Evolutionary conservation across 305 asterid genomes (phyloP).

Genomic region (Rubia balearica): DNA sequence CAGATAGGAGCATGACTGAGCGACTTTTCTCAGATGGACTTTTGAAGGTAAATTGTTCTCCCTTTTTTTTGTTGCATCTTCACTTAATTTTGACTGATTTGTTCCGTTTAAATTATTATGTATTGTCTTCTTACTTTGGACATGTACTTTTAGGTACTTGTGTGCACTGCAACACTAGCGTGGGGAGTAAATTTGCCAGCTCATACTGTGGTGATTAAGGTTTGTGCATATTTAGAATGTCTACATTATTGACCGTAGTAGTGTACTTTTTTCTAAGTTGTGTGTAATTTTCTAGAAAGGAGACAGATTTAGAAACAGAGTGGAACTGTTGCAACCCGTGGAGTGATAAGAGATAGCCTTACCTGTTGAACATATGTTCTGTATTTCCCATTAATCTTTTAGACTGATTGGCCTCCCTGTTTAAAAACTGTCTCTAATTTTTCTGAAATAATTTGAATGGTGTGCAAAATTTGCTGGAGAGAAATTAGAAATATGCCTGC

Average conservation of each 20-base stretch:
- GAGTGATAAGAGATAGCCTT: not conserved
- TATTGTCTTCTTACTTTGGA: constrained; percentile 1
- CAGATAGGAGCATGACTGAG: constrained; percentile 92
- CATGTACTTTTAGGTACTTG: constrained; percentile 61
- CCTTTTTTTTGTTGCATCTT: constrained; percentile 9
- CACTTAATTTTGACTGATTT: not conserved
- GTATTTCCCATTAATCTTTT: not conserved
- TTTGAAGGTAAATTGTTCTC: constrained; percentile 41
- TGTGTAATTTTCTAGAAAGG: not conserved
- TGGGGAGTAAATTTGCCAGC: constrained; percentile 99
- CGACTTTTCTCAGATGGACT: constrained; percentile 95
- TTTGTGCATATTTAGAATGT: constrained; percentile 28
- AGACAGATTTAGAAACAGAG: not conserved
- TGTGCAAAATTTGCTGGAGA: not conserved
- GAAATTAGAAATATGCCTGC: no score
- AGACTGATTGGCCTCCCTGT: not conserved
- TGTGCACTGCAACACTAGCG: constrained; percentile 97
- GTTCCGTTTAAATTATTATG: not conserved
- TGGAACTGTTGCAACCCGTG: not conserved
- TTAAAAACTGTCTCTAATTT: not conserved
- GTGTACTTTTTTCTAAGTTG: not conserved
- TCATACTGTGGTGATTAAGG: constrained; percentile 99
- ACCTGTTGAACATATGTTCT: not conserved
- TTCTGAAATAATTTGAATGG: not conserved
- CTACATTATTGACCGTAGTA: not conserved